These are phyloP conservation scores for Penicillium sp. DNA, from an alignment of 2,329 filamentous ascomycete species.

Conservation along the genomic window DNA sequence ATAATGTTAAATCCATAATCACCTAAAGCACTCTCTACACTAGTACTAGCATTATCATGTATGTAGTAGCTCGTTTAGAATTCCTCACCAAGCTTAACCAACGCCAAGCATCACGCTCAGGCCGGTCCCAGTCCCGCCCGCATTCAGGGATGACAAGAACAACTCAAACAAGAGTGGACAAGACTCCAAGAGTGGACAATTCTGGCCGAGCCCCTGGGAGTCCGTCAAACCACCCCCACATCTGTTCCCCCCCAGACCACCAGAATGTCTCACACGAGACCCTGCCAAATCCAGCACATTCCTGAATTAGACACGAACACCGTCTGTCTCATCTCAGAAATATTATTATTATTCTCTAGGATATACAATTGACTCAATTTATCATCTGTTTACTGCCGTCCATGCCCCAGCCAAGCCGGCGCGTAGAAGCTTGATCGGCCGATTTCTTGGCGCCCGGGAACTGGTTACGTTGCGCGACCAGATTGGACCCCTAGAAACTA, in stretches of 20 bases:
- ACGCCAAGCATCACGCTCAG: slow-evolving; percentile 20
- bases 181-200: too few species aligned
- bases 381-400: neutral
- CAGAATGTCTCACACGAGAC: slow-evolving; percentile 7
- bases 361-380: neutral
- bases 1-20: neutral
- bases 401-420: slow-evolving; percentile 10
- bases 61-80: neutral
- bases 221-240: slow-evolving; percentile 6
- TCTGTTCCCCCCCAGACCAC: neutral
- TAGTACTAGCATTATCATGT: too few species aligned
- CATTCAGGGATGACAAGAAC: slow-evolving; percentile 16
- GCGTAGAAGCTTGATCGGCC: slow-evolving; percentile 15
- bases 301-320: neutral
- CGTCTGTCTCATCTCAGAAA: too few species aligned
- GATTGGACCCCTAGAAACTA: slow-evolving; percentile 8
- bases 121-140: slow-evolving; percentile 12
- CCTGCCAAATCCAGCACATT: neutral
- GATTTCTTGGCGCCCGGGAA: slow-evolving; percentile 17
- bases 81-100: neutral
- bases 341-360: too few species aligned
- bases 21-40: neutral
- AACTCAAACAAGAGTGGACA: too few species aligned
- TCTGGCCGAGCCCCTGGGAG: neutral
- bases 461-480: slow-evolving; percentile 14